Base-by-base conservation (phyloP, 2,329 filamentous ascomycete genomes). In the Ophiocordyceps australis region DNA sequence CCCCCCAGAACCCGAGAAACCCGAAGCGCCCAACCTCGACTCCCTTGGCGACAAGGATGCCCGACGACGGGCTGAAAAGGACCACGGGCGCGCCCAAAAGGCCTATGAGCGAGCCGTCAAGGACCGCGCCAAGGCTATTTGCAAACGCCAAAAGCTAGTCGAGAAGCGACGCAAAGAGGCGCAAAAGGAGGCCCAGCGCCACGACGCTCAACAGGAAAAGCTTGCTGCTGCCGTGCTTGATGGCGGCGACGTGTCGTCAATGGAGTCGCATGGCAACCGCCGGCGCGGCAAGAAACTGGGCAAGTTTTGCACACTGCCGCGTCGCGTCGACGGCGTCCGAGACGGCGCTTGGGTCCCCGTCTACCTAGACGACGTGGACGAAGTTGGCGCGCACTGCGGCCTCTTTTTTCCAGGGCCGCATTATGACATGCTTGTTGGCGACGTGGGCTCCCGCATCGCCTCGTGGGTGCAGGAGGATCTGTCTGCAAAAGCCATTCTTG, bases 321-420 rank as follows among this genome's bases (percentile, higher is more conserved):
- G 57, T 13, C 57, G 56, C 29, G 52, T 47, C 9, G 45, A 58
- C 27, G 71, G 69, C 6, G 54, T 58, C 31, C 53, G 59, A 22
- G 81, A 92, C 43, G 54, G 64, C 5, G 67, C 73, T 11, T 93
- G 85, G 83, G 55, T 83, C 1, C 61, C 74, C 23, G 65, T 93
- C 3, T 74, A 72, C 39, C 89, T 94, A 78, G 65, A 75, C 30
- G 73, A 71, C 27, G 71, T 89, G 32, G 83, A 92, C 42, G 80
- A 92, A 47, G 77, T 92, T 1, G 73, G 69, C 6, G 85, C 83
- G 8, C 83, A 92, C 45, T 86, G 80, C 33, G 74, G 77, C 1
- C 54, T 93, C 26, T 93, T 92, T 52, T 67, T 80, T 23, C 52
- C 70, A 9, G 73, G 75, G 6, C 61, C 71, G 31, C 74, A 79